Evolutionary conservation across 2,329 filamentous ascomycete genomes (phyloP).

Genomic region (Ascochyta viciae-villosae): DNA sequence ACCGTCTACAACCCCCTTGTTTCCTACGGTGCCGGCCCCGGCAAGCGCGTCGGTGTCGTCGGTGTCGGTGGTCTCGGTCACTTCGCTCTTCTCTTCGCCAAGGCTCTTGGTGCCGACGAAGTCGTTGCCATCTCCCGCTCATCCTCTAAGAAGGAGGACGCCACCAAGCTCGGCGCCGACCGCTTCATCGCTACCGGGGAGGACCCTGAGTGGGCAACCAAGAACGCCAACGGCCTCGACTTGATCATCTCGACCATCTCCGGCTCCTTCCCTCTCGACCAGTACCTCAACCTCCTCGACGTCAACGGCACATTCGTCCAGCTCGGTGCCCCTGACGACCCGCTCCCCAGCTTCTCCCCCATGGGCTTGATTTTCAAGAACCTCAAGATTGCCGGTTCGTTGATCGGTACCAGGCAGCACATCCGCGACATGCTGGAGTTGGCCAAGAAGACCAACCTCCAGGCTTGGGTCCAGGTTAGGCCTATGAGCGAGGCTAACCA

Average conservation of each 20-base stretch:
- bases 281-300: constrained; percentile 68
- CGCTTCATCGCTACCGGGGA: constrained; percentile 68
- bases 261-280: constrained; percentile 61
- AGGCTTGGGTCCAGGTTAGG: constrained; percentile 53
- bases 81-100: constrained; percentile 73
- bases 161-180: constrained; percentile 65
- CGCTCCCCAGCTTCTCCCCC: constrained; percentile 60
- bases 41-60: constrained; percentile 78
- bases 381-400: constrained; percentile 67
- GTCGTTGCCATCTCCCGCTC: constrained; percentile 70
- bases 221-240: constrained; percentile 61
- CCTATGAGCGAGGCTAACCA: constrained; percentile 49
- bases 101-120: constrained; percentile 71
- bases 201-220: constrained; percentile 64
- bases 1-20: constrained; percentile 80
- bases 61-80: constrained; percentile 78
- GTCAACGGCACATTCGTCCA: constrained; percentile 69
- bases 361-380: constrained; percentile 62
- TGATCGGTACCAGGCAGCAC: constrained; percentile 68
- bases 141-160: constrained; percentile 66
- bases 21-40: constrained; percentile 76
- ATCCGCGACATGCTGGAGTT: constrained; percentile 61
- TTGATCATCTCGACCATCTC: constrained; percentile 67
- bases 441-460: constrained; percentile 49
- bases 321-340: constrained; percentile 69